Conservation (phyloP, 495 filamentous ascomycete genomes). For the Neurospora sp. region DNA sequence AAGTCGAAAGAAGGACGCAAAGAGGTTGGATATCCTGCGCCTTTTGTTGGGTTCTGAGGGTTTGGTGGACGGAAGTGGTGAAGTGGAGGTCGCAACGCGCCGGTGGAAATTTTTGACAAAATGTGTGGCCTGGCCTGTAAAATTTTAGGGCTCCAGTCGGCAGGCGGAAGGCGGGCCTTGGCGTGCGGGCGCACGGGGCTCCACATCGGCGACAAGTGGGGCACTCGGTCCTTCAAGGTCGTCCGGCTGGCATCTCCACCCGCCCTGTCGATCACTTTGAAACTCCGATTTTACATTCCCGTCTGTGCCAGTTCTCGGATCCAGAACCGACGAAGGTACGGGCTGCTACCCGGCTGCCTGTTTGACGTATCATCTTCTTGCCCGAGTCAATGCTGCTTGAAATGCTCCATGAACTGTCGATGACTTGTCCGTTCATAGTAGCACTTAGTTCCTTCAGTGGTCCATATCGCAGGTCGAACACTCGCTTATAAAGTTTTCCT, state of each 20-base stretch:
- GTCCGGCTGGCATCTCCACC: neutral
- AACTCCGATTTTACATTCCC: neutral
- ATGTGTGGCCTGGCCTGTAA: conserved; percentile 12
- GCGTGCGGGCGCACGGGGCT: neutral
- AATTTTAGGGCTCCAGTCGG: conserved; percentile 16
- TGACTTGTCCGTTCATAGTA: too few species aligned
- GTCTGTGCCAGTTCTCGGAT: neutral
- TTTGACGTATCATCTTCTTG: too few species aligned
- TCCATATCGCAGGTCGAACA: neutral
- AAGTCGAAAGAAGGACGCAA: conserved; percentile 40
- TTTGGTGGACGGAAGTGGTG: conserved; percentile 1
- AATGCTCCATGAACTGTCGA: too few species aligned
- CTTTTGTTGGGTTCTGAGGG: conserved; percentile 17
- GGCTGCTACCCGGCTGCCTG: neutral
- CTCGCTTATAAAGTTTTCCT: neutral
- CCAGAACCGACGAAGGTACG: neutral
- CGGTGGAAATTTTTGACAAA: conserved; percentile 1
- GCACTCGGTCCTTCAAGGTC: neutral
- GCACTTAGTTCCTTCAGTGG: neutral
- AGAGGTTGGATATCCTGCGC: conserved; percentile 52
- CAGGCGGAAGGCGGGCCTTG: conserved; percentile 1
- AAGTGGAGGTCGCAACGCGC: neutral
- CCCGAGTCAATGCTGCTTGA: too few species aligned
- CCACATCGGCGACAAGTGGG: neutral
- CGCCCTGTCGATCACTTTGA: neutral